Conservation (phyloP, 1,284 basidiomycete species). For the Ustilago esculenta region DNA sequence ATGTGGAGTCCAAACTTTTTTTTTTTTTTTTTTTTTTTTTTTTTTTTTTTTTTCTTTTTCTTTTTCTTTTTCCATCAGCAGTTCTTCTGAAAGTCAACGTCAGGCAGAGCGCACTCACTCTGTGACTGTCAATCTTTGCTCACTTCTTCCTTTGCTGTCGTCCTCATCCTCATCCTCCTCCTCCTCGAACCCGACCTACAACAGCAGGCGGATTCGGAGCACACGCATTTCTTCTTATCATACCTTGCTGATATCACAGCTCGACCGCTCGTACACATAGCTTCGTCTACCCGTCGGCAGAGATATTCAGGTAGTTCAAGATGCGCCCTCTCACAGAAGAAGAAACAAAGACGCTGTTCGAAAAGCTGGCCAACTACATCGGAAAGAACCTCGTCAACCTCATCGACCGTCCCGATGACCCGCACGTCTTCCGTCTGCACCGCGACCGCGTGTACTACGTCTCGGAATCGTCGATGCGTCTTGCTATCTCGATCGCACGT, state of each 20-base stretch:
- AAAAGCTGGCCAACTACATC: constrained; percentile 90
- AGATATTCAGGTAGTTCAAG: not conserved
- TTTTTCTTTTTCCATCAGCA: not conserved
- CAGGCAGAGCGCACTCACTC: constrained; percentile 2
- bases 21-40: constrained; percentile 4
- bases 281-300: no score
- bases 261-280: no score
- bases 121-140: not conserved
- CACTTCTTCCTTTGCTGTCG: constrained; percentile 67
- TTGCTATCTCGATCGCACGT: constrained; percentile 89
- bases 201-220: no score
- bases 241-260: no score
- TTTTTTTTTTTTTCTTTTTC: constrained; percentile 1
- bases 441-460: constrained; percentile 66
- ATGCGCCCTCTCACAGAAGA: constrained; percentile 68
- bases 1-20: constrained; percentile 12
- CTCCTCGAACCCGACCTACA: no score
- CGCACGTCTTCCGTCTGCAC: constrained; percentile 68
- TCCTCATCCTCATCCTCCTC: constrained; percentile 54
- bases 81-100: constrained; percentile 3
- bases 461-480: constrained; percentile 75
- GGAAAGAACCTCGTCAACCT: constrained; percentile 84
- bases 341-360: constrained; percentile 75
- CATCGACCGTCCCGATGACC: constrained; percentile 63
- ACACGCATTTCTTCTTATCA: no score